Conservation (phyloP, 192 early-diverging fungal species). For the Coemansia sp. region DNA sequence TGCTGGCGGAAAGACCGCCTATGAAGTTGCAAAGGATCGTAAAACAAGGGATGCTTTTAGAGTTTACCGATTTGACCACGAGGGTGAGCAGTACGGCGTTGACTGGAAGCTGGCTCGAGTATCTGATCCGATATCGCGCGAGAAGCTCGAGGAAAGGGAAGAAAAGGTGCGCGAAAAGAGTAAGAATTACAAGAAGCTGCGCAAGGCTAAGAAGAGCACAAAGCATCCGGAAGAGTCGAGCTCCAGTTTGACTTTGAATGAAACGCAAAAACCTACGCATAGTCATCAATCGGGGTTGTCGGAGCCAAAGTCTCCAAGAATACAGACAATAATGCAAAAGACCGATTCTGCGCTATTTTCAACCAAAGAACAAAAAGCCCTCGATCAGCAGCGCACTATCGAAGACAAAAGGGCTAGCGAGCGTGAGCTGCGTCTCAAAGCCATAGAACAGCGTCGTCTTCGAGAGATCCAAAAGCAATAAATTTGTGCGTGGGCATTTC, state of each 20-base stretch:
- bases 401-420: background rate
- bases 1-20: constrained; percentile 31
- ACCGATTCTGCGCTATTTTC: background rate
- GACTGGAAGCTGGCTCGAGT: constrained; percentile 44
- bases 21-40: constrained; percentile 32
- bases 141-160: constrained; percentile 22
- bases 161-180: constrained; percentile 18
- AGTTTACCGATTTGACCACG: constrained; percentile 31
- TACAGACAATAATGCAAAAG: background rate
- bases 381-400: constrained; percentile 35
- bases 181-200: constrained; percentile 10
- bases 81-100: constrained; percentile 28
- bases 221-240: no score
- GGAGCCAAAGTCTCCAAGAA: background rate
- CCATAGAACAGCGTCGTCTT: constrained; percentile 24
- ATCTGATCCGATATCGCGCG: constrained; percentile 24
- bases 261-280: no score
- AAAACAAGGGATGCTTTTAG: constrained; percentile 28
- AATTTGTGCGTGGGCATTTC: background rate
- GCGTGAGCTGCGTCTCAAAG: constrained; percentile 36
- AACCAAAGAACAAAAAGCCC: constrained; percentile 9
- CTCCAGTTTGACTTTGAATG: no score
- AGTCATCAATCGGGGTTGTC: no score
- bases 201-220: constrained; percentile 10
- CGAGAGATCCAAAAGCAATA: constrained; percentile 4